A percentile compares a stretch with the other conserved stretches of the same genome.
These are phyloP conservation scores for Xylariomycetidae sp. DNA, from an alignment of 2,329 filamentous ascomycete genomes.

Conservation along the genomic window DNA sequence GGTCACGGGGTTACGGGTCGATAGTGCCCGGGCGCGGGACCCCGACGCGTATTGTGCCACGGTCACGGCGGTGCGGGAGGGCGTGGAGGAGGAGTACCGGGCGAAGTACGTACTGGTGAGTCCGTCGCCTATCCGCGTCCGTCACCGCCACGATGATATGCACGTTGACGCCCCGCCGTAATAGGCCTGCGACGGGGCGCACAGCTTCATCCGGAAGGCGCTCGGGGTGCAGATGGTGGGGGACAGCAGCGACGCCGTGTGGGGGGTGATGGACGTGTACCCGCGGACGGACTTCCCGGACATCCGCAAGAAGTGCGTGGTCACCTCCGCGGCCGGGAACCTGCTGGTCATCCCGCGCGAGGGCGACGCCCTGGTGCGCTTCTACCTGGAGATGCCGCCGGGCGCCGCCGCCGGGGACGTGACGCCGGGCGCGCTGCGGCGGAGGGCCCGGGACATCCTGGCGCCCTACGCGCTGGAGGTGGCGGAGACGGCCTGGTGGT, in stretches of 20 bases:
- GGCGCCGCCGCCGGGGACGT: conserved; percentile 43
- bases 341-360: conserved; percentile 59
- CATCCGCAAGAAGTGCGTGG: conserved; percentile 49
- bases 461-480: conserved; percentile 48
- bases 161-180: background rate
- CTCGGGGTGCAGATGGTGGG: conserved; percentile 52
- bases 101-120: conserved; percentile 48
- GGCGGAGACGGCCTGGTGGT: conserved; percentile 55
- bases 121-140: too few species aligned
- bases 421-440: conserved; percentile 46
- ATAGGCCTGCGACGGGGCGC: conserved; percentile 41
- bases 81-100: conserved; percentile 31
- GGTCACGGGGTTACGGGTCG: conserved; percentile 44
- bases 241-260: conserved; percentile 21
- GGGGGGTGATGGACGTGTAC: conserved; percentile 41
- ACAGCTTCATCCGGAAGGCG: conserved; percentile 43
- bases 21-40: conserved; percentile 29
- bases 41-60: conserved; percentile 36
- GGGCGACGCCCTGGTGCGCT: conserved; percentile 49
- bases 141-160: too few species aligned
- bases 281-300: conserved; percentile 55
- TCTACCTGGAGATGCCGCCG: conserved; percentile 54
- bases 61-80: conserved; percentile 36
- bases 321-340: conserved; percentile 49
- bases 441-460: conserved; percentile 46